These are phyloP conservation scores for Euphorbia peplus DNA, from an alignment of 345 rosid species.

Conservation along the genomic window DNA sequence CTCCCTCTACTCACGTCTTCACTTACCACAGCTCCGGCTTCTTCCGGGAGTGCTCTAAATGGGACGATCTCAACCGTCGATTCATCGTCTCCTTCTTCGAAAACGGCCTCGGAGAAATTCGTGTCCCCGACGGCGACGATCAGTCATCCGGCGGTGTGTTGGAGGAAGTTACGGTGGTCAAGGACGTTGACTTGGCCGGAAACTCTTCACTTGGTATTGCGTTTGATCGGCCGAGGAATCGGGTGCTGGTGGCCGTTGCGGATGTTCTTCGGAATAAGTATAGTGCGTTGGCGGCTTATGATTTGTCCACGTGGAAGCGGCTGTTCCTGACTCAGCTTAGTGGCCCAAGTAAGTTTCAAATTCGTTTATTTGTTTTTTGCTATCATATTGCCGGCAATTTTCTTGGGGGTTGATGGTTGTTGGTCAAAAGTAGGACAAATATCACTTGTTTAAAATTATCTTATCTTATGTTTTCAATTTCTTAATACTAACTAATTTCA, in stretches of 20 bases:
- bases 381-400: neutral
- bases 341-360: constrained; percentile 44
- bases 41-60: constrained; percentile 86
- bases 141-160: constrained; percentile 25
- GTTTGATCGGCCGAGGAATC: constrained; percentile 63
- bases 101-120: constrained; percentile 69
- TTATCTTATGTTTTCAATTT: too few species aligned
- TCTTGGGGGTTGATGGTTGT: neutral
- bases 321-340: constrained; percentile 61
- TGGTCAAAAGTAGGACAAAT: neutral
- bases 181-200: constrained; percentile 62
- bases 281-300: constrained; percentile 76
- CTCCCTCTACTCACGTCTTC: constrained; percentile 58
- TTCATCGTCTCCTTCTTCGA: constrained; percentile 80
- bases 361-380: neutral
- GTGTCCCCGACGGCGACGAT: constrained; percentile 42
- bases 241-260: constrained; percentile 63
- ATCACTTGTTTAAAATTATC: neutral
- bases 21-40: constrained; percentile 68
- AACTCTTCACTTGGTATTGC: constrained; percentile 66
- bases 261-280: constrained; percentile 58
- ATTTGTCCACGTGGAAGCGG: constrained; percentile 77
- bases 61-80: constrained; percentile 66
- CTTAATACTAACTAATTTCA: too few species aligned
- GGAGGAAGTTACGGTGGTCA: constrained; percentile 54